Evolutionary conservation across 2,329 filamentous ascomycete genomes (phyloP), one percentile per base, ranked within the genome.

Genomic region (Neonectria sp.): DNA sequence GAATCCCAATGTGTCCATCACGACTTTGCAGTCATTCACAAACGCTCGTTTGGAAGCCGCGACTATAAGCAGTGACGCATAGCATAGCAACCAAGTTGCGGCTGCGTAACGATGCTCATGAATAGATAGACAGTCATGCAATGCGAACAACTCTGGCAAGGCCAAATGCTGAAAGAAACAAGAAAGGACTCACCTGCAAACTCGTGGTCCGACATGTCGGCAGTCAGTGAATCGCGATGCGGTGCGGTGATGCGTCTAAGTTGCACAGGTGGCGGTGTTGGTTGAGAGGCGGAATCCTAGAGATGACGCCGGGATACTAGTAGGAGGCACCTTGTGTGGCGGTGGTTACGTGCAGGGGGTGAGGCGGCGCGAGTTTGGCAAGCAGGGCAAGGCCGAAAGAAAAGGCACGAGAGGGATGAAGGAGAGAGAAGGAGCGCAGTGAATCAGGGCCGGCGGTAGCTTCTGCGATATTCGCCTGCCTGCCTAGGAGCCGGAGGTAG

Each of bases 171-270:
- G 55, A 55, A 65, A 40, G 63, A 33, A 73, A 27, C 59, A 35
- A 58, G 25, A 48, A 31, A 53, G 53, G 17, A 82, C 88, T 81
- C 77, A 90, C 89, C 86, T 81, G 85, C 86, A 82, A 91, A 89
- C 78, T 91, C 90, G 79, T 90, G 87, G 75, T 91, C 90, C 64
- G 90, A 91, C 90, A 91, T 91, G 69, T 52, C 82, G 74, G 55
- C 17, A 53, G 59, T 43, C 40, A 45, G n/a, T 45, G 40, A 55
- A 56, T 21, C 3, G 40, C n/a, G 24, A 58, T 27, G 25, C 25
- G 40, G 17, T 55, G 13, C 51, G 12, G 29, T 35, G 51, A 24
- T 24, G 51, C 51, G 51, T 53, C 51, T 17, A 60, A 62, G 29
- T 31, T 49, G 35, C 48, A 60, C 37, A 52, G 67, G 57, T 61